Evolutionary conservation across 805 yeast genomes (phyloP).

Genomic region (Saccharomyces kudriavzevii): DNA sequence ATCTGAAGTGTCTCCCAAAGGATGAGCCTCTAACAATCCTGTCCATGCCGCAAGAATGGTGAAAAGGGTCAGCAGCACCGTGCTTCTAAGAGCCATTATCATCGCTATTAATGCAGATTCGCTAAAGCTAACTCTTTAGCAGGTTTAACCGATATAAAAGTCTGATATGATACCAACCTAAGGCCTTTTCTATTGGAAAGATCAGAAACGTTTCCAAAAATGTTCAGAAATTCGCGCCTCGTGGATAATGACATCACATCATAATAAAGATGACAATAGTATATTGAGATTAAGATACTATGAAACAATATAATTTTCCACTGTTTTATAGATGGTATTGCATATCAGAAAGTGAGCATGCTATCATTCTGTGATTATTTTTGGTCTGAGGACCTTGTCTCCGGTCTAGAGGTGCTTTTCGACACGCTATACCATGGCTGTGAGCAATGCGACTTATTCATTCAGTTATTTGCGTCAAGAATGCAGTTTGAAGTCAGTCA

Average conservation of each 20-base stretch:
- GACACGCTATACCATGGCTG: conserved; percentile 53
- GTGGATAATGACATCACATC: neutral
- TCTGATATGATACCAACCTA: neutral
- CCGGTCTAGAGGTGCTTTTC: conserved; percentile 46
- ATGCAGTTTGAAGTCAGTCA: conserved; percentile 65
- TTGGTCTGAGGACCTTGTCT: conserved; percentile 62
- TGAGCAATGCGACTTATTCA: conserved; percentile 61
- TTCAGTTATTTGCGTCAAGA: conserved; percentile 54
- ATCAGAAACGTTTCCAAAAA: neutral
- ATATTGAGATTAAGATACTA: neutral
- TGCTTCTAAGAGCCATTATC: neutral
- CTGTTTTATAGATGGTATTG: neutral
- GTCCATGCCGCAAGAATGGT: neutral
- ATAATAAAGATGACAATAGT: neutral
- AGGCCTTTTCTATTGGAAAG: neutral
- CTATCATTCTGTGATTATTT: conserved; percentile 65
- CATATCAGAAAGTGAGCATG: conserved; percentile 10
- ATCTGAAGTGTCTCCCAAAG: neutral
- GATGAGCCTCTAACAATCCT: neutral
- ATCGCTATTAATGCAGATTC: neutral
- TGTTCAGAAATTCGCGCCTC: neutral
- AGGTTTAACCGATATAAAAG: neutral
- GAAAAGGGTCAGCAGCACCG: neutral
- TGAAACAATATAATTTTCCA: neutral
- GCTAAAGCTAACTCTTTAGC: neutral